Conservation (phyloP, 1,284 basidiomycete genomes). For the Ceratorhiza oryzae-sativae region DNA sequence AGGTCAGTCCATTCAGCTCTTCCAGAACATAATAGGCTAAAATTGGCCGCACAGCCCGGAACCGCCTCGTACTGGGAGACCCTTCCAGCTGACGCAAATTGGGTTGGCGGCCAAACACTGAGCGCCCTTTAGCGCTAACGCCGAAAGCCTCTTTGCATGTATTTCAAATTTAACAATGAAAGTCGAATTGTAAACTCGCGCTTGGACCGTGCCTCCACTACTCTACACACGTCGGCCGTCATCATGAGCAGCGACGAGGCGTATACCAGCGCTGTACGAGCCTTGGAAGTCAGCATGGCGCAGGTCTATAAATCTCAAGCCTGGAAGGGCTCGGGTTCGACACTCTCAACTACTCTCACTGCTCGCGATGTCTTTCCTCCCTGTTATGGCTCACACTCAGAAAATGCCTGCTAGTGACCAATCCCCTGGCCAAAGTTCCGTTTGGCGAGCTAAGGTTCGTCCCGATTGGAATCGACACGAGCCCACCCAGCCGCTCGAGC, state of each 20-base stretch:
- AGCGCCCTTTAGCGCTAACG: constrained; percentile 46
- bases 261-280: not conserved
- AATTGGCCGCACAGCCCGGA: constrained; percentile 65
- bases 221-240: constrained; percentile 17
- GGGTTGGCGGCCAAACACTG: constrained; percentile 77
- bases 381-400: constrained; percentile 1
- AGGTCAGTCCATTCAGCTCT: not conserved
- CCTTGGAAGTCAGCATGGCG: constrained; percentile 21
- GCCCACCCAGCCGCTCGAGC: not conserved
- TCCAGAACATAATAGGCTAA: no score
- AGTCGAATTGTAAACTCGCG: constrained; percentile 16
- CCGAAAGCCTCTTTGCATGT: not conserved
- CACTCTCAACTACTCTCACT: not conserved
- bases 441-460: not conserved
- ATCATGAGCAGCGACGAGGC: not conserved
- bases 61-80: constrained; percentile 71
- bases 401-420: constrained; percentile 5
- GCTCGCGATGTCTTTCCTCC: constrained; percentile 1
- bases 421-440: not conserved
- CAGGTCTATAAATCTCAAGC: constrained; percentile 15
- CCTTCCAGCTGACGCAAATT: constrained; percentile 68
- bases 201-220: constrained; percentile 31
- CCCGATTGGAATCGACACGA: not conserved
- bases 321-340: not conserved
- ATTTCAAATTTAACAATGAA: constrained; percentile 27